A percentile compares a stretch with the other conserved stretches of the same genome.
These are phyloP conservation scores for Orbilia quercus DNA, from an alignment of 2,329 filamentous ascomycete genomes.

Conservation along the genomic window DNA sequence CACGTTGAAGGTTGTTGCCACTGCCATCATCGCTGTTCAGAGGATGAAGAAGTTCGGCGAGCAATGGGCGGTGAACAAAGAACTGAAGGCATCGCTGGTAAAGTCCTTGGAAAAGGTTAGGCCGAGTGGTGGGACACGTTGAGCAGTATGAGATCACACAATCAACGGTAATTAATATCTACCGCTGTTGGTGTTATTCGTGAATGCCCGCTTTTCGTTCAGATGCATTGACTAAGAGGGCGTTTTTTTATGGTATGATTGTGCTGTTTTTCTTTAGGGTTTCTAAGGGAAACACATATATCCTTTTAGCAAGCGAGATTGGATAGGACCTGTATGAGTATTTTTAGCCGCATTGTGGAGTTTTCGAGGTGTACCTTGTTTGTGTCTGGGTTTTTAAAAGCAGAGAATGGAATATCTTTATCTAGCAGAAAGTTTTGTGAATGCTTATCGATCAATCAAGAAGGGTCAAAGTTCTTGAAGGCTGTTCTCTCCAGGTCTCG, in stretches of 20 bases:
- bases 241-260: conserved; percentile 24
- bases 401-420: not conserved
- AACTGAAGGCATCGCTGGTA: conserved; percentile 63
- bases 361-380: conserved; percentile 8
- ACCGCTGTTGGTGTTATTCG: not conserved
- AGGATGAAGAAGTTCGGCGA: conserved; percentile 67
- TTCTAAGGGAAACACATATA: conserved; percentile 1
- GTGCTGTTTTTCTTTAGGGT: conserved; percentile 3
- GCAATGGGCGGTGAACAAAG: conserved; percentile 67
- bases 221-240: conserved; percentile 32
- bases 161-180: conserved; percentile 4
- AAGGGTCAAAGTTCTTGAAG: too few species aligned
- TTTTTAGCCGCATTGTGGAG: conserved; percentile 18
- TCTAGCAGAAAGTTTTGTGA: too few species aligned
- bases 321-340: conserved; percentile 20
- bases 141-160: not conserved
- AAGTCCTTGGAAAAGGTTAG: conserved; percentile 58
- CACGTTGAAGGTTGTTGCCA: conserved; percentile 66
- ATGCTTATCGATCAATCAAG: not conserved
- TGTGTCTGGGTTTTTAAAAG: not conserved
- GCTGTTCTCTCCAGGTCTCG: conserved; percentile 4
- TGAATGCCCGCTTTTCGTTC: not conserved
- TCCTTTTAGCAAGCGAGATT: conserved; percentile 16
- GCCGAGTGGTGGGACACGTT: conserved; percentile 22
- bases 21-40: conserved; percentile 66